Percentiles rank a stretch among this genome's conserved stretches.
phyloP scores from a whole-genome alignment of 169 alveolate genomes.

The Plasmodium cynomolgi region DNA sequence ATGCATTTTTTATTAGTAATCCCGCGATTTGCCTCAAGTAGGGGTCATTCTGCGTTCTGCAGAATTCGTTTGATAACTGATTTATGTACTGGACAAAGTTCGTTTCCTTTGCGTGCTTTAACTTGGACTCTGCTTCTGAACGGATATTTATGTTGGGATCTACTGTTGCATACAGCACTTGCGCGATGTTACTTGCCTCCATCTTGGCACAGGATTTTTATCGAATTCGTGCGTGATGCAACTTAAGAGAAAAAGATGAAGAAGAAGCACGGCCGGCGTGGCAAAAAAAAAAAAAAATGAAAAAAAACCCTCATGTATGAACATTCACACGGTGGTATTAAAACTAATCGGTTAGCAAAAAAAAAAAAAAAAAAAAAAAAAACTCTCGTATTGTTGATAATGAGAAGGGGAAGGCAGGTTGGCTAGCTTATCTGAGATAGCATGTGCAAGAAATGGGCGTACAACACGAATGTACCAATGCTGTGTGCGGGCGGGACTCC shows the following conservation, averaged over 20 bases:
- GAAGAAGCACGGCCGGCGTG: background rate
- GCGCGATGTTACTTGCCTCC: constrained; percentile 77
- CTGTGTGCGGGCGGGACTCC: background rate
- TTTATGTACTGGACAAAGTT: constrained; percentile 83
- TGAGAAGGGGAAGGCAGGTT: background rate
- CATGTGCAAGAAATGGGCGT: background rate
- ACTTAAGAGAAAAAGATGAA: background rate
- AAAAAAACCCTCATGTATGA: background rate
- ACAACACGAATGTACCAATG: background rate
- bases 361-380: too few species aligned
- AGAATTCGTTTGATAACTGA: constrained; percentile 82
- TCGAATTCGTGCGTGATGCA: background rate
- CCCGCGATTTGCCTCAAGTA: constrained; percentile 89
- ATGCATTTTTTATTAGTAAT: constrained; percentile 85
- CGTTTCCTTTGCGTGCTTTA: constrained; percentile 78
- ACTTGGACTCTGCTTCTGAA: constrained; percentile 82
- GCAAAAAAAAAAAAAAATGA: background rate
- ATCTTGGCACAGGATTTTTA: constrained; percentile 12
- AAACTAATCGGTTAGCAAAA: background rate
- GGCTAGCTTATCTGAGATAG: background rate
- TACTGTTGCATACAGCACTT: constrained; percentile 79
- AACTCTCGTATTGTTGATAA: background rate
- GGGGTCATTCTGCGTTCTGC: constrained; percentile 80
- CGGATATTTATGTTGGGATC: constrained; percentile 80
- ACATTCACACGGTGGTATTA: background rate